phyloP scores from a whole-genome alignment of 2,329 filamentous ascomycete species.

The Aspergillus neoniger region DNA sequence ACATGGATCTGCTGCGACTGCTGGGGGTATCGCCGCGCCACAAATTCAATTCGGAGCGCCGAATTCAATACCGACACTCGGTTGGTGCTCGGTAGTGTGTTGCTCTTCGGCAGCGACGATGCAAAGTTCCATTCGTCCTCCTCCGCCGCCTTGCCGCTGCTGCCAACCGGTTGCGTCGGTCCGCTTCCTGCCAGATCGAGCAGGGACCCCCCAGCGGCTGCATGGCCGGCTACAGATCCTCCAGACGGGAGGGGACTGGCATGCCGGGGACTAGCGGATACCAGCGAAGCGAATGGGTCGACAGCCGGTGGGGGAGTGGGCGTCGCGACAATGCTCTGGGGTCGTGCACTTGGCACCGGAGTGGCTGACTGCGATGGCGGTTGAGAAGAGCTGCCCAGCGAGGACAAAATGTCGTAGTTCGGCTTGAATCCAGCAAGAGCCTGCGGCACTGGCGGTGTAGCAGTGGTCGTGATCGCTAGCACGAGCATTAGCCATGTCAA shows the following conservation, averaged over 20 bases:
- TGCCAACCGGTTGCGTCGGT: conserved; percentile 28
- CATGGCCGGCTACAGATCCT: conserved; percentile 21
- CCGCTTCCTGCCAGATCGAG: conserved; percentile 35
- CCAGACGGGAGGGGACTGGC: conserved; percentile 41
- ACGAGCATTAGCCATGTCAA: conserved; percentile 29
- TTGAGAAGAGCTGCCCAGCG: conserved; percentile 49
- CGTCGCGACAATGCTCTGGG: conserved; percentile 29
- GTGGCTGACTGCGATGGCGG: conserved; percentile 53
- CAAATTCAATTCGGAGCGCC: conserved; percentile 70
- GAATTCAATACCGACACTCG: conserved; percentile 69
- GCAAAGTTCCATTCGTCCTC: conserved; percentile 96
- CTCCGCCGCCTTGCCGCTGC: conserved; percentile 48
- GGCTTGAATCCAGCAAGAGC: conserved; percentile 52
- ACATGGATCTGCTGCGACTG: conserved; percentile 65
- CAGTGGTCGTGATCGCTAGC: conserved; percentile 30
- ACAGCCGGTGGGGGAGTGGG: conserved; percentile 41
- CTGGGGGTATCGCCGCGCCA: conserved; percentile 61
- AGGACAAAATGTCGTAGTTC: conserved; percentile 60
- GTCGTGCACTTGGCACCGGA: conserved; percentile 46
- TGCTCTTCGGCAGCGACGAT: conserved; percentile 72
- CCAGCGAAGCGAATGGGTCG: conserved; percentile 64
- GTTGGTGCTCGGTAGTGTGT: conserved; percentile 60
- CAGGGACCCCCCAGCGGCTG: conserved; percentile 28
- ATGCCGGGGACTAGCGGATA: conserved; percentile 55
- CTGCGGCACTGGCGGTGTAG: conserved; percentile 41